phyloP scores from a whole-genome alignment of 345 rosid genomes.

The Citrus trifoliata region DNA sequence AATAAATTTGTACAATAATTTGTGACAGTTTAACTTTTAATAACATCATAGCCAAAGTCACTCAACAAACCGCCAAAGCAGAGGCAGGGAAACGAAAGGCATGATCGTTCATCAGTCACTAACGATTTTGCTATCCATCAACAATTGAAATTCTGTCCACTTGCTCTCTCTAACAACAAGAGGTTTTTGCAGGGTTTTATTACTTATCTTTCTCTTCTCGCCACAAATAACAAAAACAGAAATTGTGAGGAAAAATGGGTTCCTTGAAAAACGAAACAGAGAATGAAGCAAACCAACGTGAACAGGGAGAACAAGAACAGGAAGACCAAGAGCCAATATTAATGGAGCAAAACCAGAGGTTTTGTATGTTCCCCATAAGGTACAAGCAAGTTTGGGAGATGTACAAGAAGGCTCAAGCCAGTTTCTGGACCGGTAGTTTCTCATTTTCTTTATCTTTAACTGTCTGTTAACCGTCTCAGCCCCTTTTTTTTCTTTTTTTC shows the following conservation, averaged over 20 bases:
- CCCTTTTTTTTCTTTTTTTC: background rate
- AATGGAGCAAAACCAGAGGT: constrained; percentile 67
- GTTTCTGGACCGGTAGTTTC: constrained; percentile 82
- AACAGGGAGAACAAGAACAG: constrained; percentile 16
- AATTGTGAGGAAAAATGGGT: constrained; percentile 22
- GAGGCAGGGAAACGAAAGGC: background rate
- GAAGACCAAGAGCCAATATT: constrained; percentile 68
- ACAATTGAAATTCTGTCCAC: background rate
- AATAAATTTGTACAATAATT: too few relatives aligned
- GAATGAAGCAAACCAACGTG: constrained; percentile 4
- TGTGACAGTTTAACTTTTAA: too few relatives aligned
- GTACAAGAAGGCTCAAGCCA: constrained; percentile 93
- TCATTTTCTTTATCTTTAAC: background rate
- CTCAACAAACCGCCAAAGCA: background rate
- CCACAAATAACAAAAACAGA: background rate
- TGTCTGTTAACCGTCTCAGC: background rate
- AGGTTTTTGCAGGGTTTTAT: constrained; percentile 29
- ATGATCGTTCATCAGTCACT: background rate
- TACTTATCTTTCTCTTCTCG: background rate
- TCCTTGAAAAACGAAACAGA: constrained; percentile 25
- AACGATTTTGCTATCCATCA: background rate
- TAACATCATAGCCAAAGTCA: background rate
- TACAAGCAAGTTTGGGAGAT: constrained; percentile 84
- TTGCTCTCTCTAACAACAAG: background rate
- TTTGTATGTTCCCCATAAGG: constrained; percentile 85